These are phyloP conservation scores for Aspergillus fumigatiaffinis DNA, from an alignment of 2,329 filamentous ascomycete genomes.

Conservation along the genomic window DNA sequence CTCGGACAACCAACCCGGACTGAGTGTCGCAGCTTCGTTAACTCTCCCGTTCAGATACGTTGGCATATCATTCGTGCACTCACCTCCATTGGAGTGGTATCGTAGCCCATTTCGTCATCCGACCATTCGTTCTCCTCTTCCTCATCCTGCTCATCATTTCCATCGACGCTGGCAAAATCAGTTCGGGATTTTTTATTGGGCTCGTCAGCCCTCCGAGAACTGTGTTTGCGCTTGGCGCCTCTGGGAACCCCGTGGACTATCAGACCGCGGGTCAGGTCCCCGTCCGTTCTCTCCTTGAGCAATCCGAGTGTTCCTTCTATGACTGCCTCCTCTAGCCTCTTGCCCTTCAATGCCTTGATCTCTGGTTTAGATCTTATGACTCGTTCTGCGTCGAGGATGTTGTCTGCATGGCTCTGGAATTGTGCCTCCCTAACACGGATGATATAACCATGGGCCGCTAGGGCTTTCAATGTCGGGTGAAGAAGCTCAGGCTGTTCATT, in stretches of 20 bases:
- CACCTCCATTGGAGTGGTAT: slow-evolving; percentile 38
- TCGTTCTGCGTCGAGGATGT: slow-evolving; percentile 36
- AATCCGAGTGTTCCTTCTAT: slow-evolving; percentile 25
- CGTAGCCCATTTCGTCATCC: slow-evolving; percentile 33
- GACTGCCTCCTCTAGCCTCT: slow-evolving; percentile 33
- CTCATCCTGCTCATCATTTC: slow-evolving; percentile 22
- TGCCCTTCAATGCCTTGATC: slow-evolving; percentile 35
- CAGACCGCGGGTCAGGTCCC: slow-evolving; percentile 31
- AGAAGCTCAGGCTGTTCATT: slow-evolving; percentile 23
- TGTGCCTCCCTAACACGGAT: slow-evolving; percentile 37
- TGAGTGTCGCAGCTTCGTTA: slow-evolving; percentile 36
- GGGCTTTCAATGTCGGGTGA: slow-evolving; percentile 35
- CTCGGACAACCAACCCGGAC: slow-evolving; percentile 67
- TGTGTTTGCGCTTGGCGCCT: slow-evolving; percentile 31
- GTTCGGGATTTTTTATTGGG: slow-evolving; percentile 18
- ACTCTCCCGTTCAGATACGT: slow-evolving; percentile 5
- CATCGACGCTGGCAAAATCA: slow-evolving; percentile 27
- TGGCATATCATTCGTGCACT: slow-evolving; percentile 5
- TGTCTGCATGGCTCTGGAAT: slow-evolving; percentile 40
- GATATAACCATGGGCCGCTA: slow-evolving; percentile 42
- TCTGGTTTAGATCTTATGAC: slow-evolving; percentile 27
- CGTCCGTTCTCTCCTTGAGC: slow-evolving; percentile 32
- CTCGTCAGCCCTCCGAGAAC: slow-evolving; percentile 14
- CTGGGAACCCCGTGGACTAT: slow-evolving; percentile 31
- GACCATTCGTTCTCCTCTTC: slow-evolving; percentile 36